phyloP scores from a whole-genome alignment of 208 protist genomes.

The Trypanosoma mega region DNA sequence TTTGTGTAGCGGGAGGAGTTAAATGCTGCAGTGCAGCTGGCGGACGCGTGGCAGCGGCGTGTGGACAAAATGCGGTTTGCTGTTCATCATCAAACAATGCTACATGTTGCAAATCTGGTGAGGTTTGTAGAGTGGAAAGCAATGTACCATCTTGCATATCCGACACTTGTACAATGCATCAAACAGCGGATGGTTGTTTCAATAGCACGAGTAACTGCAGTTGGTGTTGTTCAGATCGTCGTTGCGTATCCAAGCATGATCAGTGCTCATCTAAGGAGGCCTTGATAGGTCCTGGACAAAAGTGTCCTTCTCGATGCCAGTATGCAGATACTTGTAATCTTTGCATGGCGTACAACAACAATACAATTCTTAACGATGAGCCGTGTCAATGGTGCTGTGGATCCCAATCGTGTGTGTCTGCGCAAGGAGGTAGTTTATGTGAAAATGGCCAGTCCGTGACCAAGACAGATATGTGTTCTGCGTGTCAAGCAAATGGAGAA shows the following conservation, averaged over 20 bases:
- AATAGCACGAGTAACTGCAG: constrained; percentile 21
- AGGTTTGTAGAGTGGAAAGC: constrained; percentile 18
- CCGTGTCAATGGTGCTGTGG: constrained; percentile 47
- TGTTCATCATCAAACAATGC: constrained; percentile 30
- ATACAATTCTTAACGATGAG: constrained; percentile 13
- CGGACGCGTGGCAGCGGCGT: constrained; percentile 14
- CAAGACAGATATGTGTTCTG: constrained; percentile 15
- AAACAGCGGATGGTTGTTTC: constrained; percentile 34
- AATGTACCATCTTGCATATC: constrained; percentile 2
- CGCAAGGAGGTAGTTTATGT: constrained; percentile 11
- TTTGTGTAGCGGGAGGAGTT: constrained; percentile 37
- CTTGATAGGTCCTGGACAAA: constrained; percentile 14
- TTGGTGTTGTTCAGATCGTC: constrained; percentile 51
- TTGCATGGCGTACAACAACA: constrained; percentile 18
- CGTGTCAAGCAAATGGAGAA: constrained; percentile 31
- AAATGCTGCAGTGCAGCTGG: constrained; percentile 36
- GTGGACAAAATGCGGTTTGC: constrained; percentile 35
- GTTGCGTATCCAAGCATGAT: constrained; percentile 27
- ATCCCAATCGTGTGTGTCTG: constrained; percentile 46
- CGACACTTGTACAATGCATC: constrained; percentile 27
- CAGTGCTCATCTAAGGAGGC: constrained; percentile 1
- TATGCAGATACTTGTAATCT: constrained; percentile 44
- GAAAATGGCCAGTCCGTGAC: constrained; percentile 32
- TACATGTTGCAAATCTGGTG: constrained; percentile 32
- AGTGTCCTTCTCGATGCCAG: constrained; percentile 38